Conservation (phyloP, 345 rosid species). For the Ailanthus altissimus region DNA sequence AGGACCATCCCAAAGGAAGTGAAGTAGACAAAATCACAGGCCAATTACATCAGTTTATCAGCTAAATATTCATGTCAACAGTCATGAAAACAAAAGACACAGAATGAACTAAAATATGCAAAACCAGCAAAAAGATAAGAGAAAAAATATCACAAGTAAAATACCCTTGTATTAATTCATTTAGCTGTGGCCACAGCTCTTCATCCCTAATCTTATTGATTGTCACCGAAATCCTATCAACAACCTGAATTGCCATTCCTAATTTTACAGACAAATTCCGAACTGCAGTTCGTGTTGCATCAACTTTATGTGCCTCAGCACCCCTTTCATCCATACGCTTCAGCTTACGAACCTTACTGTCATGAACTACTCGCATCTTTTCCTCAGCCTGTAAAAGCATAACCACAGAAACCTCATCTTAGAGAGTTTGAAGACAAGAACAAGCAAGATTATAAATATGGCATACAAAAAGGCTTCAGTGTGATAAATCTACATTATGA, state of each 20-base stretch:
- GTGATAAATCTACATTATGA: background rate
- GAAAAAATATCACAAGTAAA: constrained; percentile 17
- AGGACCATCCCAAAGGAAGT: background rate
- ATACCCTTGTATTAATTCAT: constrained; percentile 89
- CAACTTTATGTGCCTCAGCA: constrained; percentile 70
- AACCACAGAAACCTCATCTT: constrained; percentile 1
- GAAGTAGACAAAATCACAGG: background rate
- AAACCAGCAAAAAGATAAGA: background rate
- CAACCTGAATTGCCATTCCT: constrained; percentile 82
- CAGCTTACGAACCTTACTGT: constrained; percentile 67
- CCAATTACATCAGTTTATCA: background rate
- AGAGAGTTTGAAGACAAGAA: constrained; percentile 7
- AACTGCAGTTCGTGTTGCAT: constrained; percentile 50
- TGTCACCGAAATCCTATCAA: constrained; percentile 78
- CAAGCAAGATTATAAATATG: background rate
- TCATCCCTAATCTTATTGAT: constrained; percentile 93
- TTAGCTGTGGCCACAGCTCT: constrained; percentile 91
- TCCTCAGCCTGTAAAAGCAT: constrained; percentile 72
- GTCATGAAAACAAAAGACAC: constrained; percentile 4
- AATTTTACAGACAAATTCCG: constrained; percentile 80
- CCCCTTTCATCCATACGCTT: constrained; percentile 80
- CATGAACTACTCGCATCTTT: constrained; percentile 78
- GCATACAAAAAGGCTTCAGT: background rate
- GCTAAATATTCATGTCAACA: constrained; percentile 13
- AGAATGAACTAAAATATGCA: background rate